These are phyloP conservation scores for Paecilomyces sp. DNA, from an alignment of 2,329 filamentous ascomycete genomes.

Conservation along the genomic window DNA sequence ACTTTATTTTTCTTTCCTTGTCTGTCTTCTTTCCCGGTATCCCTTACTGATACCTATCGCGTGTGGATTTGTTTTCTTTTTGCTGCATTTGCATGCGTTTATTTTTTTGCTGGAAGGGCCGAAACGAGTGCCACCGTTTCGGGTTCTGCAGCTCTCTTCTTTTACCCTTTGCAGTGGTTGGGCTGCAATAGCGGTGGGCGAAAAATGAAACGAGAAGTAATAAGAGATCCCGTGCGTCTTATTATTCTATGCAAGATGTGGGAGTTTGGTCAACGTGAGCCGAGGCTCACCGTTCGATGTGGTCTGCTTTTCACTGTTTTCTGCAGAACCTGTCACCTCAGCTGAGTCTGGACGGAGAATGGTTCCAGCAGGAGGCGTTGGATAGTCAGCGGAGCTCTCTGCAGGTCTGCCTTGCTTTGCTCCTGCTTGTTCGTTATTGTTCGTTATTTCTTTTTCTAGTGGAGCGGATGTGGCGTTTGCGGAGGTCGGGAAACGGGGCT, in stretches of 20 bases:
- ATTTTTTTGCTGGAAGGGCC: background rate
- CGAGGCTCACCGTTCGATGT: background rate
- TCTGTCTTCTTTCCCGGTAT: background rate
- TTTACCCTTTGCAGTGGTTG: background rate
- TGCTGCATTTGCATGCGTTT: background rate
- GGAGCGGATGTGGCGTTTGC: background rate
- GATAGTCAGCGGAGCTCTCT: background rate
- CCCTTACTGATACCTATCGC: background rate
- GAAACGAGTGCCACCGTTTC: background rate
- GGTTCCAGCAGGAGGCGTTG: background rate
- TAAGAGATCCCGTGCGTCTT: background rate
- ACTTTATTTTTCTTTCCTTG: background rate
- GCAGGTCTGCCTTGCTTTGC: background rate
- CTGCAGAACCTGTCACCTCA: background rate
- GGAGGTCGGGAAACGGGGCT: background rate
- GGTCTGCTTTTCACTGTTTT: background rate
- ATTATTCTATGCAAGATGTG: background rate
- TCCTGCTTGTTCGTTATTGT: background rate
- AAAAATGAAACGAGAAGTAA: background rate
- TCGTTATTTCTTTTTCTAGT: background rate
- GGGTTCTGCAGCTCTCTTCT: background rate
- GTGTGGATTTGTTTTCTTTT: background rate
- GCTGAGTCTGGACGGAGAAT: background rate
- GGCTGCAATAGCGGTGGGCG: background rate
- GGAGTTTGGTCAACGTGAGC: background rate